Evolutionary conservation across 1,284 basidiomycete genomes (phyloP), one percentile per base, ranked within the genome.

Genomic region (Microbotryomycetes sp.): DNA sequence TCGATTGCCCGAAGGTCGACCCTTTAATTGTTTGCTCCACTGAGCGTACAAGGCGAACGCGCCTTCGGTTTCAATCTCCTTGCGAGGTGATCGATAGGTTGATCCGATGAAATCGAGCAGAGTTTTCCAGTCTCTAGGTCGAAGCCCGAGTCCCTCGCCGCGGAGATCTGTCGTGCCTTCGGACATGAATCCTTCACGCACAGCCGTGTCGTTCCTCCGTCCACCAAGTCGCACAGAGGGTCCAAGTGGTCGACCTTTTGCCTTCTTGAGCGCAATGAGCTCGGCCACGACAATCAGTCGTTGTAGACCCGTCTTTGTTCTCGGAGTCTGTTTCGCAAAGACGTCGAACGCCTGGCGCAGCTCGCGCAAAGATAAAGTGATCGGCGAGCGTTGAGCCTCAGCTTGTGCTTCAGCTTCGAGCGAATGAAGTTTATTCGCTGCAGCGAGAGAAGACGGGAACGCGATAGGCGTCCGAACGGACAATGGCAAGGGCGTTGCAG

Each of bases 231-330:
- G 9, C 11, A 41, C 35, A 41, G 11, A 11, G 9, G 35, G 18
- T 18, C 35, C 35, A 41, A 41, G 24, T 26, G 26, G 50, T 52
- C 28, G 23, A 16, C 24, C 24, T 18, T 27, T 52, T 26, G 50
- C 50, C 28, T 11, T 46, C 16, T 41, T 41, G 4, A 54, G 54
- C 1, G 66, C 59, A 41, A 66, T 49, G 2, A 68, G 56, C 47
- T 68, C 67, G 49, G 55, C 59, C 5, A 68, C 57, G 57, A 68
- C 61, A 41, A 68, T 59, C 5, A 68, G 45, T 4, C 64, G 24
- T 31, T 57, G 35, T 1, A 68, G 53, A 13, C 64, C 57, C 6
- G 27, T 60, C 3, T 58, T 48, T 3, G 67, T 64, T 4, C 61
- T 48, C 1, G 67, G 64, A 4, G 57, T 45, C 11, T 49, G 28